A percentile compares a stretch with the other conserved stretches of the same genome.
Evolutionary conservation across 2,329 filamentous ascomycete genomes (phyloP).

Genomic region (Ophiostoma populinum): DNA sequence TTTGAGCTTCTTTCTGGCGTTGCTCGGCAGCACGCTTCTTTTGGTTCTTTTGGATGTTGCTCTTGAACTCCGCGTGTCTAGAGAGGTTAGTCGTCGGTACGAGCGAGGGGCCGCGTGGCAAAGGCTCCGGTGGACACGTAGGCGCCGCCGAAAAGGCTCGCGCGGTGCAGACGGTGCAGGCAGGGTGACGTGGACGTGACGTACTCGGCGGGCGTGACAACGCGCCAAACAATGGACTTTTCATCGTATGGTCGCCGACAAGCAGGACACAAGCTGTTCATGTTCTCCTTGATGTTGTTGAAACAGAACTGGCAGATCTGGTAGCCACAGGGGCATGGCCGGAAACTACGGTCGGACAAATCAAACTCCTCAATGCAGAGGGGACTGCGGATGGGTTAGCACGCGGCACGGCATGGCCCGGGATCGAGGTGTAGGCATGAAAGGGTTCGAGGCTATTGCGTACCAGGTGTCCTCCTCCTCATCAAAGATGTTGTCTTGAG

Average conservation of each 20-base stretch:
- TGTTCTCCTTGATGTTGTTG: constrained; percentile 97
- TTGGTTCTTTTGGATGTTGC: constrained; percentile 72
- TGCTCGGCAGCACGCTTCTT: constrained; percentile 73
- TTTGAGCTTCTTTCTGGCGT: constrained; percentile 88
- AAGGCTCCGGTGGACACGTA: not conserved
- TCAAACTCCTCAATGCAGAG: constrained; percentile 99
- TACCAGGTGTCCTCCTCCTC: constrained; percentile 57
- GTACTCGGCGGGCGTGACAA: constrained; percentile 88
- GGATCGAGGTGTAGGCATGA: not conserved
- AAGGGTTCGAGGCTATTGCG: constrained; percentile 12
- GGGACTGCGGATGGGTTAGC: constrained; percentile 40
- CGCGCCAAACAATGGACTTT: constrained; percentile 92
- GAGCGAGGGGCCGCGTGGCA: no score
- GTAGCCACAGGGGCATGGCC: constrained; percentile 92
- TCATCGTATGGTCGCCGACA: constrained; percentile 93
- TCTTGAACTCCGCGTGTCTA: constrained; percentile 57
- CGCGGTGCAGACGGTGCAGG: no score
- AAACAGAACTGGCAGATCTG: constrained; percentile 99
- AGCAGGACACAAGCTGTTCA: constrained; percentile 95
- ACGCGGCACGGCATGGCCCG: not conserved
- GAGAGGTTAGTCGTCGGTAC: not conserved
- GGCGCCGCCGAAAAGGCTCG: no score
- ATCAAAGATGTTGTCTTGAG: constrained; percentile 54
- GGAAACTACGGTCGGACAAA: constrained; percentile 90
- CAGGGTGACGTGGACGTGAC: constrained; percentile 21